Conservation (phyloP, 1,284 basidiomycete genomes). For the Hymenochaete sp. region DNA sequence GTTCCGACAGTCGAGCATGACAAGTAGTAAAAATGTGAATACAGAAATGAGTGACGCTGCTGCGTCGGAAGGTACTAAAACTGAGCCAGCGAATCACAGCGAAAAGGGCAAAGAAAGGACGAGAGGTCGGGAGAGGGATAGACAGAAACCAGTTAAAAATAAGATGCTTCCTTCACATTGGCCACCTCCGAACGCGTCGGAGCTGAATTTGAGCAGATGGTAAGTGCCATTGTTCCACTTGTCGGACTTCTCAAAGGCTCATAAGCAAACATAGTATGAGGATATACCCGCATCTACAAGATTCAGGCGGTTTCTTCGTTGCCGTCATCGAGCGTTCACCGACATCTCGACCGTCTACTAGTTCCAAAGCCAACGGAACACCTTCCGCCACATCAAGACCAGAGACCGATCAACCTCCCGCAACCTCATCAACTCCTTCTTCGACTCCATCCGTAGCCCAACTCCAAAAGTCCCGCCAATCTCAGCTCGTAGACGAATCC, state of each 20-base stretch:
- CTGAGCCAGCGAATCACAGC: neutral
- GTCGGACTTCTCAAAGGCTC: conserved; percentile 1
- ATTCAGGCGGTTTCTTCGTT: conserved; percentile 97
- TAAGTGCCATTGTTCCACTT: conserved; percentile 28
- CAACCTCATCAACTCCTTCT: too few species aligned
- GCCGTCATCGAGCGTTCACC: conserved; percentile 76
- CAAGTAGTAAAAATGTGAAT: neutral
- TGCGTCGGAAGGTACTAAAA: neutral
- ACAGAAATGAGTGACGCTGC: neutral
- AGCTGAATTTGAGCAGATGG: conserved; percentile 64
- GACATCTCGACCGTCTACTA: too few species aligned
- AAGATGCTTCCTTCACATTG: conserved; percentile 70
- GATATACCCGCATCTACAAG: conserved; percentile 91
- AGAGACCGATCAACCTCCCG: neutral
- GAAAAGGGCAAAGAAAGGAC: neutral
- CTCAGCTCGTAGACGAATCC: conserved; percentile 37
- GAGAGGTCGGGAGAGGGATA: conserved; percentile 11
- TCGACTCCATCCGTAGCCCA: too few species aligned
- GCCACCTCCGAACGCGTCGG: conserved; percentile 61
- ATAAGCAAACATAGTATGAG: conserved; percentile 48
- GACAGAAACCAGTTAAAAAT: conserved; percentile 36
- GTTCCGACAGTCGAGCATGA: conserved; percentile 17
- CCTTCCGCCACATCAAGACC: conserved; percentile 22
- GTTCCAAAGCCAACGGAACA: too few species aligned
- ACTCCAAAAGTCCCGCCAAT: conserved; percentile 29